Base-by-base conservation (phyloP, 345 rosid species). In the Moringa oleifera region DNA sequence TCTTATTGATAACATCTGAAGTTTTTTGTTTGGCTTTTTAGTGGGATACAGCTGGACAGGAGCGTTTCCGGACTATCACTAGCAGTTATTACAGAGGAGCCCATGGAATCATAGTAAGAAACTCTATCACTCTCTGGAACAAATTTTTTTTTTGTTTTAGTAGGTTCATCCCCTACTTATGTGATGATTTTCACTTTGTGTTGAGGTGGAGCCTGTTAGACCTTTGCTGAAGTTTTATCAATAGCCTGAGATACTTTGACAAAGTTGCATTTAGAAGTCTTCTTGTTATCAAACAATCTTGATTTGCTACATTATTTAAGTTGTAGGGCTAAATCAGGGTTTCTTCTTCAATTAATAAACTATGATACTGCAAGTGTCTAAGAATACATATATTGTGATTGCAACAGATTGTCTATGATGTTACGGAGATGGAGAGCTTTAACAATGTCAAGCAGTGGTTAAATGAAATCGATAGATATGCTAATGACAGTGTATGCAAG, bases 21-120 rank as follows among this genome's bases (percentile, higher is more conserved):
- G 25, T 37, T 68, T 24, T 36, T 68, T 45, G 13, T 59, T 70
- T 45, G 13, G 58, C 36, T 70, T 53, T 80, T 61, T 55, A 89
- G 94, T 86, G 94, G 96, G 96, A 89, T 73, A 89, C 94, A 67
- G 96, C 94, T 58, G 96, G 96, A 50, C 94, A 89, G 63, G 96
- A 89, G 75, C 87, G 96, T 28, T 89, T 89, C 79, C 77, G 96
- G 76, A 89, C 94, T 28, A 89, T 89, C 75, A 89, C 96, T 31
- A 89, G 96, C 83, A 86, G 94, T 77, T 89, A 89, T 66, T 89
- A 89, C 82, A 80, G 96, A 75, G 96, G 96, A 59, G 96, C 96
- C 41, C 96, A 89, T 76, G 96, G 96, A 58, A 86, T 89, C 62
- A 89, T 89, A 23, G 93, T 86, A 62, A 86, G 90, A 62, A 20